Percentiles rank a stretch among this genome's conserved stretches.
Conservation (phyloP, 306 rosid species). For the Castanea crenata region DNA sequence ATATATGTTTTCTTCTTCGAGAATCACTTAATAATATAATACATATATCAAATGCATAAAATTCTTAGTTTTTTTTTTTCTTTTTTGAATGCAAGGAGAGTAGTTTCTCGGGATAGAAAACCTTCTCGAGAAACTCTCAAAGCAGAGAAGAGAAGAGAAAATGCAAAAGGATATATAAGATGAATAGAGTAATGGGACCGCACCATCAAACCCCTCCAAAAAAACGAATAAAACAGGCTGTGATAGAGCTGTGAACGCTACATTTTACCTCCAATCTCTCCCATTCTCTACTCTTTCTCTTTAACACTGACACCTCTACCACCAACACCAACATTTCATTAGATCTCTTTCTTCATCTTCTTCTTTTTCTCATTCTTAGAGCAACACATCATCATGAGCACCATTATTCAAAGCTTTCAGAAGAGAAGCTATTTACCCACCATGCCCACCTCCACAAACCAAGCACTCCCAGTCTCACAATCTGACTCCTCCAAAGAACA, state of each 20-base stretch:
- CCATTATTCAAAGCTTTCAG: constrained; percentile 38
- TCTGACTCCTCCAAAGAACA: constrained; percentile 5
- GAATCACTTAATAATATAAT: too few species aligned
- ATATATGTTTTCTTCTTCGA: too few species aligned
- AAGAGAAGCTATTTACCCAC: constrained; percentile 34
- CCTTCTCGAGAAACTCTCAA: not conserved
- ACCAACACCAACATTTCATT: not conserved
- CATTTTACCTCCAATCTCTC: constrained; percentile 31
- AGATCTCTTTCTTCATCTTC: not conserved
- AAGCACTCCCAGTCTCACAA: constrained; percentile 66
- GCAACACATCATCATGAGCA: constrained; percentile 41
- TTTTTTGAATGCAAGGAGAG: too few species aligned
- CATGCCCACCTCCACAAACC: constrained; percentile 17
- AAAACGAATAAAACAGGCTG: constrained; percentile 71
- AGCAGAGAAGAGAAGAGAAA: not conserved
- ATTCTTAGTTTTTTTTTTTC: too few species aligned
- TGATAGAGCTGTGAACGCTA: constrained; percentile 46
- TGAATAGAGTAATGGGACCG: constrained; percentile 30
- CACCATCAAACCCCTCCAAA: constrained; percentile 15
- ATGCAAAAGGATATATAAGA: not conserved
- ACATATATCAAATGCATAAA: too few species aligned
- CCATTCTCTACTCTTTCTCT: not conserved
- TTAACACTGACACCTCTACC: not conserved
- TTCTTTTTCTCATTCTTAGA: not conserved
- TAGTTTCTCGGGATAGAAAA: not conserved